These are phyloP conservation scores for Mortierella sp. DNA, from an alignment of 371 early-diverging fungal genomes.

Conservation along the genomic window DNA sequence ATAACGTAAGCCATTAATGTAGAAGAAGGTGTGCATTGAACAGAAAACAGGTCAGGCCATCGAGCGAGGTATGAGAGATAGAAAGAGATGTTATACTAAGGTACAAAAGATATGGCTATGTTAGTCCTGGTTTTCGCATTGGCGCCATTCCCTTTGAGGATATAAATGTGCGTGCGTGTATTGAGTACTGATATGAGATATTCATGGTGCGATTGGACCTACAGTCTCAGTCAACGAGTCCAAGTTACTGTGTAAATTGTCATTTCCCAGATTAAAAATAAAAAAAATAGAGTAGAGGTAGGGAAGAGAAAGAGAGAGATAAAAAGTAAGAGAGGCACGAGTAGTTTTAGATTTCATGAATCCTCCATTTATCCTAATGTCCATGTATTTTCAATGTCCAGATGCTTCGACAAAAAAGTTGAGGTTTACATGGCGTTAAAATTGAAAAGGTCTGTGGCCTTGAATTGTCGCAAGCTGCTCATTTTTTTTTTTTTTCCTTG, in stretches of 20 bases:
- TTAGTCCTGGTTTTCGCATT: neutral
- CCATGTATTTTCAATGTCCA: neutral
- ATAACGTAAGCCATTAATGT: constrained; percentile 94
- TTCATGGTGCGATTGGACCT: constrained; percentile 25
- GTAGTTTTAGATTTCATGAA: too few species aligned
- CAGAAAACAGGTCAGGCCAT: constrained; percentile 95
- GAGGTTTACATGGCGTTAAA: constrained; percentile 86
- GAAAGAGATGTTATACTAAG: constrained; percentile 92
- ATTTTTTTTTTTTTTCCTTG: constrained; percentile 50
- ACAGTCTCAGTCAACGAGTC: constrained; percentile 93
- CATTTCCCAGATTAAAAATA: neutral
- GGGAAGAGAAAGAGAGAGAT: neutral
- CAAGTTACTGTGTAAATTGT: constrained; percentile 71
- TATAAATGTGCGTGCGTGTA: neutral
- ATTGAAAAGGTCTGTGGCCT: constrained; percentile 88
- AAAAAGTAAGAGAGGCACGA: neutral
- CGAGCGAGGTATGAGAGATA: constrained; percentile 93
- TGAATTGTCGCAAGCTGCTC: constrained; percentile 80
- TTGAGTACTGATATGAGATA: neutral
- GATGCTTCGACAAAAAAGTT: neutral
- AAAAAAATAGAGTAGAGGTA: constrained; percentile 1
- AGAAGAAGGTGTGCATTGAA: constrained; percentile 82
- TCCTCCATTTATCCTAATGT: too few species aligned
- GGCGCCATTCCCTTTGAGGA: too few species aligned
- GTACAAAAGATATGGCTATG: neutral